Percentiles rank a stretch among this genome's conserved stretches.
Conservation (phyloP, 108 stramenopile genomes). For the Parietichytrium sp. region DNA sequence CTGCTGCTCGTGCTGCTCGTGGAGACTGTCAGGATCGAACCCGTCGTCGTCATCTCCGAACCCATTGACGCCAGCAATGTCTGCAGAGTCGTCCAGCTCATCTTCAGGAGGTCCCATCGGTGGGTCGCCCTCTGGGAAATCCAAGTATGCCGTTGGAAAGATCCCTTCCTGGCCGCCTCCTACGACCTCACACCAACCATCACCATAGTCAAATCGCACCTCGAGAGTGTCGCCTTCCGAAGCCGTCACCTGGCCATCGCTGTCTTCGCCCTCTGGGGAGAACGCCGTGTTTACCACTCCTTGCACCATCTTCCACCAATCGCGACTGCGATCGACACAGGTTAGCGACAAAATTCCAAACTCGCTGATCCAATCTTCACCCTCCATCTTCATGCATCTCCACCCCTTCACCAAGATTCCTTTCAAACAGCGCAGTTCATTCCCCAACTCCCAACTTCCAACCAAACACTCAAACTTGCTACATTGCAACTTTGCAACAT, state of each 20-base stretch:
- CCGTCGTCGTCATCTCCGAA: conserved; percentile 7
- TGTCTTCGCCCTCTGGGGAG: conserved; percentile 17
- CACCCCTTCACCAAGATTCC: no score
- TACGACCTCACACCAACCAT: conserved; percentile 35
- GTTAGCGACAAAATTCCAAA: no score
- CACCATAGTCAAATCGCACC: conserved; percentile 27
- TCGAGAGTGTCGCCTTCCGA: conserved; percentile 25
- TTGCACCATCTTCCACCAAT: neutral
- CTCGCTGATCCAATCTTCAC: no score
- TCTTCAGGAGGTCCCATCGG: neutral
- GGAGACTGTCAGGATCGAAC: neutral
- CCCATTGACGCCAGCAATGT: neutral
- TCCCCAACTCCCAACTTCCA: no score
- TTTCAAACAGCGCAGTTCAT: no score
- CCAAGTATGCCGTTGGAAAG: conserved; percentile 35
- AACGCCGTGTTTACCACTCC: conserved; percentile 35
- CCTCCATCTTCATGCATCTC: no score
- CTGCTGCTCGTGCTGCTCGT: neutral
- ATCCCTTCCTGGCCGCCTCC: neutral
- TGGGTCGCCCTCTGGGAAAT: conserved; percentile 32
- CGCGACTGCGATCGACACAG: no score
- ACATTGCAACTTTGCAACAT: no score
- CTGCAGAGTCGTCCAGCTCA: neutral
- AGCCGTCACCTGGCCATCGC: conserved; percentile 18
- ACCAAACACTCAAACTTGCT: no score